These are phyloP conservation scores for Chytriomyces hyalinus DNA, from an alignment of 192 early-diverging fungal genomes.

Conservation along the genomic window DNA sequence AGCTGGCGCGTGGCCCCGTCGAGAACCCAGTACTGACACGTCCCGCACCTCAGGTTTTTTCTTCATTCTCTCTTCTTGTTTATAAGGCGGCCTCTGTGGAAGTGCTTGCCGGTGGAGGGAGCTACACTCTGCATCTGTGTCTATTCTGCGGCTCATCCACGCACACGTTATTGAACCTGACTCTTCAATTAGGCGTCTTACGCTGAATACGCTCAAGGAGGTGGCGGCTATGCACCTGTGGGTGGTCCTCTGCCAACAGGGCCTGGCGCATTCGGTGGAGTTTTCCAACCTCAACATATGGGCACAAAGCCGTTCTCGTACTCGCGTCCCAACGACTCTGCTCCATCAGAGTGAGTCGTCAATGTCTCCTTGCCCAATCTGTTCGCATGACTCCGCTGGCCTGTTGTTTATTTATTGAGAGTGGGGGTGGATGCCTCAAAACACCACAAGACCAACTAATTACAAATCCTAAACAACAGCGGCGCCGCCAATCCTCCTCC, in stretches of 20 bases:
- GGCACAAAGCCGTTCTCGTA: conserved; percentile 11
- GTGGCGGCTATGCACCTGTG: conserved; percentile 23
- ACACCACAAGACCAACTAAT: conserved; percentile 7
- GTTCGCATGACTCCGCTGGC: no score
- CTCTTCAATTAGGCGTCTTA: neutral
- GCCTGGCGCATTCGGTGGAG: conserved; percentile 23
- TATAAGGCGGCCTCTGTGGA: neutral
- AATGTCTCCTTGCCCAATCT: no score
- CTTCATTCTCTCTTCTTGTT: neutral
- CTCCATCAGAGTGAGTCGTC: neutral
- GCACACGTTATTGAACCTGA: neutral
- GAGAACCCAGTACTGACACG: conserved; percentile 18
- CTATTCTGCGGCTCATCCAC: neutral
- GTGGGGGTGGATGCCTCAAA: neutral
- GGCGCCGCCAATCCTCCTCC: conserved; percentile 22
- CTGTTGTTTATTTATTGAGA: neutral
- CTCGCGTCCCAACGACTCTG: neutral
- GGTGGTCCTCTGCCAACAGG: conserved; percentile 3
- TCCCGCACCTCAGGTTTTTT: conserved; percentile 4
- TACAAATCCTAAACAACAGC: neutral
- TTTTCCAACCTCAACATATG: conserved; percentile 27
- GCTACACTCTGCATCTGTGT: neutral
- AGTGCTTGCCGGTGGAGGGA: neutral
- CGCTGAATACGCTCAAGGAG: conserved; percentile 10
- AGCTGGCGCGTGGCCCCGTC: conserved; percentile 27